Conservation (phyloP, 1,284 basidiomycete genomes). For the Pyrrhoderma noxium region DNA sequence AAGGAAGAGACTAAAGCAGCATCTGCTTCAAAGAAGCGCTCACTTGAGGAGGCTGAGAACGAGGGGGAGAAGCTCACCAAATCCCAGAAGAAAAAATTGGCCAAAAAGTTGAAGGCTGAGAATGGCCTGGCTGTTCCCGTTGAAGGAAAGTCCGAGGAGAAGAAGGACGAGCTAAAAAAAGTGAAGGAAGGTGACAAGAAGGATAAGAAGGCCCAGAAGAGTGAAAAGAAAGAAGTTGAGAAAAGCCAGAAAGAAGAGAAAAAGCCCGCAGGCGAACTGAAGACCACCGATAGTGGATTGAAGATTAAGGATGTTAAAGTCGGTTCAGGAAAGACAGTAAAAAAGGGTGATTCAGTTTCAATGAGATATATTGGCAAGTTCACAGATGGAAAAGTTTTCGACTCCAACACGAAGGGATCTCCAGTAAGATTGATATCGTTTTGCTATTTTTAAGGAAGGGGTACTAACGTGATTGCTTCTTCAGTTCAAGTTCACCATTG, state of each 20-base stretch:
- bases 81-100: slow-evolving; percentile 56
- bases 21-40: slow-evolving; percentile 16
- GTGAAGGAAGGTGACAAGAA: neutral
- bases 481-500: slow-evolving; percentile 81
- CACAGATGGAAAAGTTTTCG: slow-evolving; percentile 79
- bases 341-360: slow-evolving; percentile 75
- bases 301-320: slow-evolving; percentile 49
- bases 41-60: slow-evolving; percentile 31
- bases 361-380: slow-evolving; percentile 94
- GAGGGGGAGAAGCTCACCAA: slow-evolving; percentile 39
- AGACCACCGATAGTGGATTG: slow-evolving; percentile 34
- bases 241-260: slow-evolving; percentile 38
- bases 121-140: slow-evolving; percentile 49
- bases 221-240: slow-evolving; percentile 31
- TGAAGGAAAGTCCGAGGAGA: slow-evolving; percentile 20
- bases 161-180: slow-evolving; percentile 25
- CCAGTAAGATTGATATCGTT: slow-evolving; percentile 48
- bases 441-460: slow-evolving; percentile 3
- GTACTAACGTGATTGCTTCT: slow-evolving; percentile 7
- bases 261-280: slow-evolving; percentile 30
- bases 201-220: slow-evolving; percentile 23
- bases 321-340: slow-evolving; percentile 45
- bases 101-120: slow-evolving; percentile 69
- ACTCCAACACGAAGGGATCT: slow-evolving; percentile 83
- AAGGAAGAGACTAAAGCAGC: slow-evolving; percentile 8